phyloP scores from a whole-genome alignment of 2,329 filamentous ascomycete genomes.

The Fonsecaea monophora region DNA sequence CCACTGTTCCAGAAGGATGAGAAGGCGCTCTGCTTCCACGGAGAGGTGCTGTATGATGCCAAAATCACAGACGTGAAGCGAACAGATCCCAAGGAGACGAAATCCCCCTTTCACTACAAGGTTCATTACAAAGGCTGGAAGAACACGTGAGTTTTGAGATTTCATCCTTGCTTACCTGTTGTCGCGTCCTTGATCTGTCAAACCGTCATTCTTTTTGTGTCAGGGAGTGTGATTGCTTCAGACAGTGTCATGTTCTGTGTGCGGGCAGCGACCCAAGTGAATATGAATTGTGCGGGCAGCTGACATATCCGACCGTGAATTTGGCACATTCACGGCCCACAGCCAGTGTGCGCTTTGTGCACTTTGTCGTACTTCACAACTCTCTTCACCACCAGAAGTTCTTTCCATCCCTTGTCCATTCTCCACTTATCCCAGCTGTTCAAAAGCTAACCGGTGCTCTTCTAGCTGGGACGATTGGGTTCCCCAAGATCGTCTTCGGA shows the following conservation, averaged over 20 bases:
- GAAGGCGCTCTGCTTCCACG: slow-evolving; percentile 94
- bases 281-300: neutral
- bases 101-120: slow-evolving; percentile 81
- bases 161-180: neutral
- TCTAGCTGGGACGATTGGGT: slow-evolving; percentile 97
- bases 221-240: neutral
- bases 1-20: slow-evolving; percentile 76
- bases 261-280: too few relatives aligned
- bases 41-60: slow-evolving; percentile 95
- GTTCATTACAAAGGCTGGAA: slow-evolving; percentile 99
- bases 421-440: neutral
- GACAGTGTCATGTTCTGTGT: too few relatives aligned
- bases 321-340: neutral
- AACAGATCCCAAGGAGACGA: slow-evolving; percentile 69
- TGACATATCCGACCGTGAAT: neutral
- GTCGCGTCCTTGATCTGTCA: neutral
- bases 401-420: neutral
- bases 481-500: slow-evolving; percentile 87
- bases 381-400: neutral
- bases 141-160: slow-evolving; percentile 72
- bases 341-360: neutral
- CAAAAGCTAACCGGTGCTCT: slow-evolving; percentile 18
- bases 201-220: neutral
- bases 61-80: slow-evolving; percentile 83
- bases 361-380: neutral